Evolutionary conservation across 2,329 filamentous ascomycete genomes (phyloP).

Genomic region (Xylariaceae sp.): DNA sequence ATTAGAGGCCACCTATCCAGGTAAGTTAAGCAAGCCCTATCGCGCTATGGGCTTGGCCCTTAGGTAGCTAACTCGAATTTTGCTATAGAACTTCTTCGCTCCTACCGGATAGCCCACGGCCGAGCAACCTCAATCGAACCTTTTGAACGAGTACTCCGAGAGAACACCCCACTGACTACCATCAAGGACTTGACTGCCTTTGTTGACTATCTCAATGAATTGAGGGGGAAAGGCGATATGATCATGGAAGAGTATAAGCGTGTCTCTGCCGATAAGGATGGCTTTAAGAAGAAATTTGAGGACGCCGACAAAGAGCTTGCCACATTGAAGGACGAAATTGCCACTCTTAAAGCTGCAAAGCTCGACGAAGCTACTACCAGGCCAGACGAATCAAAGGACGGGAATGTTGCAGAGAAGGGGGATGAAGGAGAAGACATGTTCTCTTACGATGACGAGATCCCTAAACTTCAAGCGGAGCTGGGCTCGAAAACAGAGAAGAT

Average conservation of each 20-base stretch:
- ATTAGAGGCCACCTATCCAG: slow-evolving; percentile 84
- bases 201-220: slow-evolving; percentile 87
- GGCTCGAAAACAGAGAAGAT: slow-evolving; percentile 75
- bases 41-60: not conserved
- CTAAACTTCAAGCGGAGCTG: slow-evolving; percentile 78
- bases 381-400: slow-evolving; percentile 26
- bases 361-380: slow-evolving; percentile 24
- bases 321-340: slow-evolving; percentile 69
- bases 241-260: slow-evolving; percentile 92
- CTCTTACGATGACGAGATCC: slow-evolving; percentile 88
- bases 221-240: slow-evolving; percentile 88
- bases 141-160: slow-evolving; percentile 88
- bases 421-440: slow-evolving; percentile 77
- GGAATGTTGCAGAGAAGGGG: slow-evolving; percentile 20
- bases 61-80: slow-evolving; percentile 13
- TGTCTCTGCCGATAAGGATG: slow-evolving; percentile 81
- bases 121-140: slow-evolving; percentile 87
- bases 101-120: slow-evolving; percentile 89
- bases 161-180: slow-evolving; percentile 89
- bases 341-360: slow-evolving; percentile 51
- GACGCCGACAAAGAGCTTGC: slow-evolving; percentile 69
- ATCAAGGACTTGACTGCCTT: slow-evolving; percentile 85
- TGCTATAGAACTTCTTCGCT: slow-evolving; percentile 77
- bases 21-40: slow-evolving; percentile 54
- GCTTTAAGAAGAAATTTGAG: slow-evolving; percentile 77